phyloP scores from a whole-genome alignment of 169 alveolate species.

The Plasmodium cynomolgi region DNA sequence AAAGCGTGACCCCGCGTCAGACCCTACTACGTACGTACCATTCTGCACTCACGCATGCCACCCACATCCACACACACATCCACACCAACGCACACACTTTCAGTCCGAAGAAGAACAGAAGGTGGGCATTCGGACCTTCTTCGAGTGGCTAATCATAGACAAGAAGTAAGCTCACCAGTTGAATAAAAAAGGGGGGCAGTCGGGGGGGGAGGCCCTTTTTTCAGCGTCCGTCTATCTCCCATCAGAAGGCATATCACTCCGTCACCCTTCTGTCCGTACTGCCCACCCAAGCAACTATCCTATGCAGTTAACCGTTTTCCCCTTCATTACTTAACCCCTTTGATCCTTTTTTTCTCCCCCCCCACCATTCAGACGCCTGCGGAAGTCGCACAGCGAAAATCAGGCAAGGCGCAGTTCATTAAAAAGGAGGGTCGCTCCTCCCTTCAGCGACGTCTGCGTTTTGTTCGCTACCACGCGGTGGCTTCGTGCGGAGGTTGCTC shows the following conservation, averaged over 20 bases:
- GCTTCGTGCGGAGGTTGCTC: too few relatives aligned
- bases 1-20: neutral
- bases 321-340: neutral
- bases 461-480: neutral
- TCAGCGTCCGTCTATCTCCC: neutral
- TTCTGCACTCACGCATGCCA: neutral
- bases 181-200: neutral
- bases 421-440: neutral
- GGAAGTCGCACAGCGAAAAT: neutral
- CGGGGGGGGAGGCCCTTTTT: neutral
- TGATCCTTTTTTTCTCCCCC: neutral
- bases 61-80: neutral
- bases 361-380: neutral
- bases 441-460: neutral
- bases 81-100: neutral
- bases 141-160: conserved; percentile 74
- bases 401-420: conserved; percentile 4
- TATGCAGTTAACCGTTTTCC: neutral
- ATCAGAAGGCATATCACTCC: neutral
- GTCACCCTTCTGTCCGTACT: neutral
- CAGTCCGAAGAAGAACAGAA: conserved; percentile 62
- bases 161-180: conserved; percentile 8
- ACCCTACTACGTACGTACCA: neutral
- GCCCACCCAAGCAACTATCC: neutral
- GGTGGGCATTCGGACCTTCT: conserved; percentile 54